Base-by-base conservation (phyloP, 306 rosid genomes). In the Chamaecrista fasciculata region DNA sequence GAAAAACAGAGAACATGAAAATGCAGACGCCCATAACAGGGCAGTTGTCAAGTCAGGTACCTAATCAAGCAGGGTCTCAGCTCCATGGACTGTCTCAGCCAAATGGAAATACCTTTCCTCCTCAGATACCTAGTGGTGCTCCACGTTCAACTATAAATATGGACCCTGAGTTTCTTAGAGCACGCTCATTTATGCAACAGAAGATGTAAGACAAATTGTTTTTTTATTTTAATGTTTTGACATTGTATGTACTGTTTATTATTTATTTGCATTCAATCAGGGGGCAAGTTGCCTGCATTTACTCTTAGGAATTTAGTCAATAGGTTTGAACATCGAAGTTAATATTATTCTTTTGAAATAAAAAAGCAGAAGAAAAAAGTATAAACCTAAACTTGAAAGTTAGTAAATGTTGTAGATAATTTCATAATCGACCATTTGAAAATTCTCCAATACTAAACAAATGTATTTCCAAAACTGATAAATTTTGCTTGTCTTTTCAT, bases 21-120 rank as follows among this genome's bases (percentile, higher is more conserved):
- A 79, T 87, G 62, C 90, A 83, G 82, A 72, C 89, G 19, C 91
- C 85, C 67, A 70, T 82, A 70, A 74, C 89, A 1, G 91, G 92
- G 16, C 87, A 85, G 34, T 81, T 88, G 42, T 81, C 92, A 5
- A 91, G 95, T 51, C 88, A 87, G 84, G 89, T 85, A 72, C 87
- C 90, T 64, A 86, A 81, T 77, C 91, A 92, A 81, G 72, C 89
- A 39, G 94, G 84, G 34, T 71, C 82, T 24, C 94, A 80, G 81
- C 69, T 88, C 68, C 81, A 96, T 57, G 87, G 82, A 66, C 65
- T 69, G 31, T 52, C 81, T 63, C 91, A 81, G 67, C 73, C 80
- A 46, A 91, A 86, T 72, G 92, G 96, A 36, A 88, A 83, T 67
- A 46, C 75, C 49, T 79, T 79, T 57, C 79, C 88, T 70, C 64